Evolutionary conservation across 768 basidiomycete species (phyloP).

Genomic region (Candolleomyces eurysporus): DNA sequence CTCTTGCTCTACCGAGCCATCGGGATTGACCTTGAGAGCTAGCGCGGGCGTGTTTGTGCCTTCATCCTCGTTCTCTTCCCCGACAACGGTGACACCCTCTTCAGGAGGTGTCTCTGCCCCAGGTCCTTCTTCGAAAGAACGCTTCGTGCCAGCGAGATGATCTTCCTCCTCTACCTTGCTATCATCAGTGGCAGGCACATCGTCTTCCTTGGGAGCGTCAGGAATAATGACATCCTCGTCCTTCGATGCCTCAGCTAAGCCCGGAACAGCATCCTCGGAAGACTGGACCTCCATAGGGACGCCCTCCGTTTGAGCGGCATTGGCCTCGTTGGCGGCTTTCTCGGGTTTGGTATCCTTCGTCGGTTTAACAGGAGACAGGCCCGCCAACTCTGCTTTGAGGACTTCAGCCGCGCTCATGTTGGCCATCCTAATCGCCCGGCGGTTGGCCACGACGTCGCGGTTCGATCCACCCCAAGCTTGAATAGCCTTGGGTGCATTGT

Average conservation of each 20-base stretch:
- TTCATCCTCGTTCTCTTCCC: slow-evolving; percentile 56
- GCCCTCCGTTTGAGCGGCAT: slow-evolving; percentile 5
- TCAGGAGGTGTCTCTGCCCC: slow-evolving; percentile 35
- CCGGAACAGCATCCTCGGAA: slow-evolving; percentile 5
- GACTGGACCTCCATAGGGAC: neutral
- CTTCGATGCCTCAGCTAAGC: neutral
- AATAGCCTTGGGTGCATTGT: slow-evolving; percentile 57
- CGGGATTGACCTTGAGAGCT: slow-evolving; percentile 77
- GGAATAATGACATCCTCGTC: slow-evolving; percentile 4
- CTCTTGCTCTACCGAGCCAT: slow-evolving; percentile 92
- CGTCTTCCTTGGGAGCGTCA: neutral
- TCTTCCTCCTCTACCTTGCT: neutral
- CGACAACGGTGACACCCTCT: slow-evolving; percentile 47
- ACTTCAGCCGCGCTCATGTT: slow-evolving; percentile 96
- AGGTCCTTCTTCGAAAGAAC: slow-evolving; percentile 48
- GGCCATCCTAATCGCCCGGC: slow-evolving; percentile 88
- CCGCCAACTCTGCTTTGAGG: slow-evolving; percentile 85
- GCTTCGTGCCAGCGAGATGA: slow-evolving; percentile 31
- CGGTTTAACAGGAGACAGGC: slow-evolving; percentile 46
- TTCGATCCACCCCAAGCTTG: slow-evolving; percentile 85
- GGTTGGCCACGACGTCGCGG: slow-evolving; percentile 85
- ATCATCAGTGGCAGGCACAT: neutral
- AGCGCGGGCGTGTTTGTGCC: slow-evolving; percentile 29
- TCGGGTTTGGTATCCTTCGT: slow-evolving; percentile 16
- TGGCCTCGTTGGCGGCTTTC: slow-evolving; percentile 13